Evolutionary conservation across 1,139 yeast genomes (phyloP), one percentile per base, ranked within the genome.

Genomic region (Kodamaea sp.): DNA sequence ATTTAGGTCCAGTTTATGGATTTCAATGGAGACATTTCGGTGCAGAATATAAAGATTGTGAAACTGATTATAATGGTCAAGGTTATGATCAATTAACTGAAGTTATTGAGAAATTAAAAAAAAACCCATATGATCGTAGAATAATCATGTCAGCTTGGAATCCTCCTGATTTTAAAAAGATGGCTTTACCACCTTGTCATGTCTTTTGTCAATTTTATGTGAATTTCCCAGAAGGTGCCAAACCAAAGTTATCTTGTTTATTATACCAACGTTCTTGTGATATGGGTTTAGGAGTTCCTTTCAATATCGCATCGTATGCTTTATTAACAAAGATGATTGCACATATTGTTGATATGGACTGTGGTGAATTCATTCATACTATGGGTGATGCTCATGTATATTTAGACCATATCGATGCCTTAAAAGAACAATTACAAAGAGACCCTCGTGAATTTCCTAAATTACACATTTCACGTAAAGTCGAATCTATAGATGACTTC

Each of bases 21-120:
- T 92, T 94, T 65, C 99, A 92, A 63, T 92, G 99, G 99, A 79
- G 99, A 55, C 98, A 94, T 62, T 92, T 94, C 59, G 98, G 98
- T 25, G 98, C 98, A 4, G 79, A 84, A 49, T 92, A 92, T 60
- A 70, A 57, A 31, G 89, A 87, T 42, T 88, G 96, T 56, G 90
- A 90, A 46, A 73, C 90, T 6, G 95, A 92, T 60, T 92, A 92
- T 55, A 58, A 84, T 0, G 92, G 90, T 5, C 74, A 87, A 57
- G 99, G 99, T 4, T 83, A 79, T 40, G 99, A 92, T 58, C 99
- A 92, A 65, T 70, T 92, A 35, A 79, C 79, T 25, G 84, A 87
- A 39, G 79, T 92, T 25, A 87, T 92, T 38, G 70, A 84, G 39
- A 86, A 84, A 49, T 70, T 92, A 50, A 88, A 84, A 54, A 84